phyloP scores from a whole-genome alignment of 2,329 filamentous ascomycete species.

The Talaromyces funiculosus region DNA sequence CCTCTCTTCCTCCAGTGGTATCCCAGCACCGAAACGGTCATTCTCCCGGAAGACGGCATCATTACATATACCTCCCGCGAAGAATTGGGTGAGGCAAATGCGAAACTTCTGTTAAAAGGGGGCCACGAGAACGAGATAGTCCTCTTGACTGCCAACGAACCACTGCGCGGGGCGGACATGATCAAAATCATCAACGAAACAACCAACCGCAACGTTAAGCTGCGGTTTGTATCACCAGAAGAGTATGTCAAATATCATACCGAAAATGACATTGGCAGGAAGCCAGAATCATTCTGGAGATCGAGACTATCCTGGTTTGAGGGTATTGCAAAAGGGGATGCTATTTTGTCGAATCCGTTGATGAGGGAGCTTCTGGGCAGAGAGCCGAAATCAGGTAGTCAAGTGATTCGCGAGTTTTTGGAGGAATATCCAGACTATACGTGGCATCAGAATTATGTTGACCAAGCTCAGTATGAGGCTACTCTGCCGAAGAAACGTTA shows the following conservation, averaged over 20 bases:
- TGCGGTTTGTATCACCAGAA: slow-evolving; percentile 31
- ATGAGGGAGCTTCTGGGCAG: slow-evolving; percentile 43
- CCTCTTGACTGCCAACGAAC: slow-evolving; percentile 34
- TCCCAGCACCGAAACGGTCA: slow-evolving; percentile 26
- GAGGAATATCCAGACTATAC: slow-evolving; percentile 32
- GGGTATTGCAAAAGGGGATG: slow-evolving; percentile 42
- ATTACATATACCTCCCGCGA: slow-evolving; percentile 49
- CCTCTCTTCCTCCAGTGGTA: slow-evolving; percentile 51
- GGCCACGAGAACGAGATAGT: slow-evolving; percentile 33
- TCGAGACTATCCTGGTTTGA: slow-evolving; percentile 43
- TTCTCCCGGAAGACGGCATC: slow-evolving; percentile 37
- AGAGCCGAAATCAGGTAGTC: slow-evolving; percentile 37
- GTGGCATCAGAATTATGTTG: slow-evolving; percentile 43
- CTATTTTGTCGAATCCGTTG: slow-evolving; percentile 36
- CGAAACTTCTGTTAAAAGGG: slow-evolving; percentile 44
- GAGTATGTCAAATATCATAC: slow-evolving; percentile 30
- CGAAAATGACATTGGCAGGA: slow-evolving; percentile 32
- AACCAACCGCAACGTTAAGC: slow-evolving; percentile 26
- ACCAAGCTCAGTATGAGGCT: slow-evolving; percentile 11
- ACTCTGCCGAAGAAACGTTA: slow-evolving; percentile 6
- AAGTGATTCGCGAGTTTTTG: slow-evolving; percentile 27
- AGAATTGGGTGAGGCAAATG: slow-evolving; percentile 53
- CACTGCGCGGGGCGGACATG: slow-evolving; percentile 31
- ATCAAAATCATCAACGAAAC: slow-evolving; percentile 35
- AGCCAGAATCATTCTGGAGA: slow-evolving; percentile 34